Conservation (phyloP, 768 basidiomycete species). For the Lactarius sp. region DNA sequence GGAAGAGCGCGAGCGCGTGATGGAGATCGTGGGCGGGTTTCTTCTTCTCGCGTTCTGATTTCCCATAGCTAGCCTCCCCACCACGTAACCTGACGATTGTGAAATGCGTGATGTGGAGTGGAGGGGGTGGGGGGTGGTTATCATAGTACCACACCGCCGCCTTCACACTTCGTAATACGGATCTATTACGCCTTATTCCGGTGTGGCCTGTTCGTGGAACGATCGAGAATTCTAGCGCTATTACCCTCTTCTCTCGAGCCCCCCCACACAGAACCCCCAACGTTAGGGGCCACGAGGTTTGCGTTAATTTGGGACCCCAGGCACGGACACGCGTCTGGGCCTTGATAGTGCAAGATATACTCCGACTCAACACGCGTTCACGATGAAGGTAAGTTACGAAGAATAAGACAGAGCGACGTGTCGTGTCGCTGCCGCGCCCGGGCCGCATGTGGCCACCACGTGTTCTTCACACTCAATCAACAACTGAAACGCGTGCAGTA, state of each 20-base stretch:
- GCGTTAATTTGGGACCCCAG: not conserved
- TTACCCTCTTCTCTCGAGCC: not conserved
- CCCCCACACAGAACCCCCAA: not conserved
- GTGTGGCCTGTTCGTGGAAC: not conserved
- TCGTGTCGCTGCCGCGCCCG: too few relatives aligned
- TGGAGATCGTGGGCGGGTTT: constrained; percentile 31
- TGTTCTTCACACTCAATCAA: too few relatives aligned
- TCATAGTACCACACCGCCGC: not conserved
- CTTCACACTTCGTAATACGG: not conserved
- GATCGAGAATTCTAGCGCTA: not conserved
- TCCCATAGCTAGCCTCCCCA: not conserved
- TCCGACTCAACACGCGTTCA: too few relatives aligned
- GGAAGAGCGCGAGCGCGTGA: constrained; percentile 34
- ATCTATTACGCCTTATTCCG: constrained; percentile 1
- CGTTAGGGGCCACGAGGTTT: not conserved
- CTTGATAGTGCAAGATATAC: too few relatives aligned
- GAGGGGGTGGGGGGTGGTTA: too few relatives aligned
- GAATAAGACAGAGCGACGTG: too few relatives aligned
- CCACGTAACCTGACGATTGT: not conserved
- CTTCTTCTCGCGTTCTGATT: constrained; percentile 16
- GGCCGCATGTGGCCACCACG: too few relatives aligned
- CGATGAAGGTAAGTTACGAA: too few relatives aligned
- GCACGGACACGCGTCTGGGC: not conserved
- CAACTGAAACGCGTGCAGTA: too few relatives aligned
- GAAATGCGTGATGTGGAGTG: not conserved